Base-by-base conservation (phyloP, 495 filamentous ascomycete species). In the Neurospora sublineolata region DNA sequence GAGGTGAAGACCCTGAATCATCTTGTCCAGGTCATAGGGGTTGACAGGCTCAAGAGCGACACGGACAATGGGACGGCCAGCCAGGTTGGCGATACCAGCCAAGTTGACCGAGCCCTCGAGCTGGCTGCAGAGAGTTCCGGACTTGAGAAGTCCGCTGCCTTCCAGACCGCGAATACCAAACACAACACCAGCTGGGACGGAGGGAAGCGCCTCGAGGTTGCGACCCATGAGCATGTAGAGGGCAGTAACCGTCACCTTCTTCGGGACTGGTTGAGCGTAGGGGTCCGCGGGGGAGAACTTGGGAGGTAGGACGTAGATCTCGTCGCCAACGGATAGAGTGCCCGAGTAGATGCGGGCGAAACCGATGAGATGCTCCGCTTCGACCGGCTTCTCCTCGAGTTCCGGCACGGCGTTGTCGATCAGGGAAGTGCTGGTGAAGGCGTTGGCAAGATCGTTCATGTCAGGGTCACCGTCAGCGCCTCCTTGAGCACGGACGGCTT, bases 171-270 rank as follows among this genome's bases (percentile, higher is more conserved):
- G 92, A 40, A 99, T 93, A n/a, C 94, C 95, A 77, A 98, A 97
- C 10, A 99, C 92, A 10, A 95, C 93, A 37, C 95, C 95, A 27
- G 95, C 94, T 3, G 95, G 94, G 0, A 98, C 94, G 0, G 91
- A 91, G 52, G 87, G 83, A 3, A 99, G 87, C 0, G 90, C 85
- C 76, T 98, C 95, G 1, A 99, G 85, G 73, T 91, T 89, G 52
- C 94, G 87, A 40, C 95, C 95, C 95, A 99, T 99, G 68, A 99
- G 86, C 73, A 98, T 90, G 81, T 99, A 99, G 23, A 99, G 83
- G 6, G 92, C 92, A 37, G 89, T 94, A 38, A 99, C 89, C 1
- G 86, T 94, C 41, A 94, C 89, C 78, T 94, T 94, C 75, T 90
- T 86, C 0, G 94, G 93, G 72, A 92, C 90, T 0, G 93, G 93